Evolutionary conservation across 495 filamentous ascomycete species (phyloP).

Genomic region (Penicillium diatomitis): DNA sequence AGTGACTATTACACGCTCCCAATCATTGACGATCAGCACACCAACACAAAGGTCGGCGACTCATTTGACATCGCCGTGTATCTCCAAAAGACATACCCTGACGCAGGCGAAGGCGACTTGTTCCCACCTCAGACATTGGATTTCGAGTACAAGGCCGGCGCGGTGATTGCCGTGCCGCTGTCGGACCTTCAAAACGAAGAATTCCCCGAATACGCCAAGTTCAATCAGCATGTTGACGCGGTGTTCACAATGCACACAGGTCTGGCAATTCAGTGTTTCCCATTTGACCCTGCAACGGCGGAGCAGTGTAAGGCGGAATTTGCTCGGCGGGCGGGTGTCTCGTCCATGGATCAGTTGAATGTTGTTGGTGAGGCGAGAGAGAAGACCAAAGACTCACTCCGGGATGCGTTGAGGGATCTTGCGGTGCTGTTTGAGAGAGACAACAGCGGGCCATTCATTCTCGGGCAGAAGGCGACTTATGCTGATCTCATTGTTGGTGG

Average conservation of each 20-base stretch:
- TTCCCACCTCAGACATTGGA: slow-evolving; percentile 30
- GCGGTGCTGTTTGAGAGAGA: slow-evolving; percentile 33
- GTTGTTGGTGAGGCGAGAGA: slow-evolving; percentile 33
- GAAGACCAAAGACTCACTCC: slow-evolving; percentile 27
- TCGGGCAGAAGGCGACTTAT: slow-evolving; percentile 40
- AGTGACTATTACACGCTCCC: slow-evolving; percentile 51
- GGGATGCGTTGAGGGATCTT: slow-evolving; percentile 29
- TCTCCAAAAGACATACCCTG: slow-evolving; percentile 40
- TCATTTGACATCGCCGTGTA: slow-evolving; percentile 55
- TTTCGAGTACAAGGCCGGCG: slow-evolving; percentile 8
- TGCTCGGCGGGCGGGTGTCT: slow-evolving; percentile 31
- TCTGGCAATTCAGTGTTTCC: slow-evolving; percentile 27
- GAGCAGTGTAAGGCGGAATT: slow-evolving; percentile 38
- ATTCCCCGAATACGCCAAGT: slow-evolving; percentile 19
- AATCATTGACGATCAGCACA: slow-evolving; percentile 41
- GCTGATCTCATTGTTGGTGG: slow-evolving; percentile 56
- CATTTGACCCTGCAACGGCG: slow-evolving; percentile 34
- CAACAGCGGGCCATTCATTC: slow-evolving; percentile 40
- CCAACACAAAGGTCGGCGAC: slow-evolving; percentile 40
- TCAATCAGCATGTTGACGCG: slow-evolving; percentile 44
- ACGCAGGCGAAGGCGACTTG: slow-evolving; percentile 27
- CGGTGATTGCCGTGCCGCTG: slow-evolving; percentile 16
- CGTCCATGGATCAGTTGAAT: slow-evolving; percentile 38
- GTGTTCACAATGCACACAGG: slow-evolving; percentile 33
- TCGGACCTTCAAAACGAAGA: slow-evolving; percentile 11